Percentiles rank a stretch among this genome's conserved stretches.
phyloP scores from a whole-genome alignment of 2,329 filamentous ascomycete species.

The Atkinsonella texensis region DNA sequence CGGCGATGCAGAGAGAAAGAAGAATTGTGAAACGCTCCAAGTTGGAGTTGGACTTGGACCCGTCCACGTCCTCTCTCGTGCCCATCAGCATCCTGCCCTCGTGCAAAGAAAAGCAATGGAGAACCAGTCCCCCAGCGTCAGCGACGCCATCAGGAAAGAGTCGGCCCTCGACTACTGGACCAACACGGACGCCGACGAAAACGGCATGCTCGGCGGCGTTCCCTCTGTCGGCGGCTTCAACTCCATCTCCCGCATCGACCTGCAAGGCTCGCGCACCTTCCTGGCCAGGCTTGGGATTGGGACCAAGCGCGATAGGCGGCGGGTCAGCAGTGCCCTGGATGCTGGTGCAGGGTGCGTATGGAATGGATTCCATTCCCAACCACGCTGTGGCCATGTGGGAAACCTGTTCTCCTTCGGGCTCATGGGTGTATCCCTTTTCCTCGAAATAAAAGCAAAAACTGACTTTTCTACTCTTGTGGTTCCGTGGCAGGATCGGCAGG shows the following conservation, averaged over 20 bases:
- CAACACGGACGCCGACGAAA: constrained; percentile 29
- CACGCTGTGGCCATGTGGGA: too few relatives aligned
- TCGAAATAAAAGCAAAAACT: too few relatives aligned
- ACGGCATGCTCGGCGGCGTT: constrained; percentile 72
- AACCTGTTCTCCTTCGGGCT: too few relatives aligned
- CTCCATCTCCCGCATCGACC: constrained; percentile 47
- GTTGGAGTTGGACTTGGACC: too few relatives aligned
- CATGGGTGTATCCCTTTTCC: too few relatives aligned
- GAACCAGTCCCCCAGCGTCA: not conserved
- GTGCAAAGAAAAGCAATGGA: not conserved
- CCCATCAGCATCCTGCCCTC: too few relatives aligned
- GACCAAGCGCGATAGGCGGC: constrained; percentile 20
- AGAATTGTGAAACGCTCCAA: not conserved
- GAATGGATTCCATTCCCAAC: too few relatives aligned
- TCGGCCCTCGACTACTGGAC: constrained; percentile 31
- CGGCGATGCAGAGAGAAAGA: not conserved
- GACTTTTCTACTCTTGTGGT: too few relatives aligned
- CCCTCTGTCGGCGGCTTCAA: constrained; percentile 15
- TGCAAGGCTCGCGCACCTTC: constrained; percentile 59
- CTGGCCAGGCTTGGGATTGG: constrained; percentile 49
- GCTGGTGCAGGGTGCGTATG: constrained; percentile 26
- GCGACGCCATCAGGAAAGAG: not conserved
- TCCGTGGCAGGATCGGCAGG: constrained; percentile 56
- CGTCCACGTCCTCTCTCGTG: too few relatives aligned
- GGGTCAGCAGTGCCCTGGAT: constrained; percentile 21